These are phyloP conservation scores for Penicillium lagena DNA, from an alignment of 495 filamentous ascomycete species.

Conservation along the genomic window DNA sequence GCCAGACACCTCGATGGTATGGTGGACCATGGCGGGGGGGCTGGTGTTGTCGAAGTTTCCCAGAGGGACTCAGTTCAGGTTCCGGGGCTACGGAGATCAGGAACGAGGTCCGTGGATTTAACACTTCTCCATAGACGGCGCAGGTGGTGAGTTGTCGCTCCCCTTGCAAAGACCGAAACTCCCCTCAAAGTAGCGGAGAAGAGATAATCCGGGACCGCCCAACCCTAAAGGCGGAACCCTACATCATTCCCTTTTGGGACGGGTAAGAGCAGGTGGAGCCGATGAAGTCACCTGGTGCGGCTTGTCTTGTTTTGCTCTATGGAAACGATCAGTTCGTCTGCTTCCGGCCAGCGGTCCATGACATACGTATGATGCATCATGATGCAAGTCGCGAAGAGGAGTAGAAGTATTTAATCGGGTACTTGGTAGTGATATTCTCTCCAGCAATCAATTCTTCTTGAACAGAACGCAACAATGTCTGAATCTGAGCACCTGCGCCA, in stretches of 20 bases:
- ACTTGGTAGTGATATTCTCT: not conserved
- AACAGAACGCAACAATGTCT: constrained; percentile 22
- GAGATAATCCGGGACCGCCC: constrained; percentile 14
- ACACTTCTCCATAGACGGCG: not conserved
- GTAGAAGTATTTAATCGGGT: too few species aligned
- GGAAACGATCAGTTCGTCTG: too few species aligned
- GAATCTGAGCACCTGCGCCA: constrained; percentile 30
- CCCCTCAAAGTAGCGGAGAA: constrained; percentile 14
- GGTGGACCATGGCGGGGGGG: constrained; percentile 2
- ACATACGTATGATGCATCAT: constrained; percentile 38
- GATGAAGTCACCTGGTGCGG: not conserved
- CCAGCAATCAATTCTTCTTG: not conserved
- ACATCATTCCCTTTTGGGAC: constrained; percentile 5
- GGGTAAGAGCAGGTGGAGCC: too few species aligned
- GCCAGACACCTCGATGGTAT: constrained; percentile 52
- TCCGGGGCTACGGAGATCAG: too few species aligned
- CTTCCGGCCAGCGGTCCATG: not conserved
- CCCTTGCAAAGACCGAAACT: constrained; percentile 8
- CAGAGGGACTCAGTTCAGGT: too few species aligned
- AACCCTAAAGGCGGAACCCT: constrained; percentile 32
- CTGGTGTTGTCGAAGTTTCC: too few species aligned
- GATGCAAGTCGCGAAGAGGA: constrained; percentile 13
- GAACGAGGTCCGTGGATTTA: too few species aligned
- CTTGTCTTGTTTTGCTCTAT: not conserved
- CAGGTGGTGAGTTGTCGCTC: constrained; percentile 7